Evolutionary conservation across 2,329 filamentous ascomycete species (phyloP).

Genomic region (Aspergillus texensis): DNA sequence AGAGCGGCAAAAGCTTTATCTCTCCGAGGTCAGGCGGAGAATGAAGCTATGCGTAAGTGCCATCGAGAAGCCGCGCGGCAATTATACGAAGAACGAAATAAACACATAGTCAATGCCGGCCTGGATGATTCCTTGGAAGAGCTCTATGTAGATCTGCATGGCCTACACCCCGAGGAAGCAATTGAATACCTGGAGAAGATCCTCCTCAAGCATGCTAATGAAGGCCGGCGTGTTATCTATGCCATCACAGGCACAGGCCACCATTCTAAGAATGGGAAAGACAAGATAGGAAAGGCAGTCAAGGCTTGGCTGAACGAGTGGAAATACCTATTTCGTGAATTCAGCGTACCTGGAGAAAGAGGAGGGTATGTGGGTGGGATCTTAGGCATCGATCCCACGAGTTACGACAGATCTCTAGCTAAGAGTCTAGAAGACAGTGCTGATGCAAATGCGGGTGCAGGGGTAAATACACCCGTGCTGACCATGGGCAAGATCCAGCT

Average conservation of each 20-base stretch:
- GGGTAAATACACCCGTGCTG: slow-evolving; percentile 30
- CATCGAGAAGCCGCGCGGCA: slow-evolving; percentile 91
- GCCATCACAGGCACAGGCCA: slow-evolving; percentile 96
- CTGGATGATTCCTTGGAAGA: slow-evolving; percentile 60
- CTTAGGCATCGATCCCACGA: slow-evolving; percentile 64
- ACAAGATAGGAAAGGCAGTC: slow-evolving; percentile 95
- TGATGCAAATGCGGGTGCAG: slow-evolving; percentile 28
- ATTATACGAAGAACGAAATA: slow-evolving; percentile 92
- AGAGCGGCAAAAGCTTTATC: slow-evolving; percentile 93
- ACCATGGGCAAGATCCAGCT: slow-evolving; percentile 49
- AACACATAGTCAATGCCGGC: slow-evolving; percentile 54
- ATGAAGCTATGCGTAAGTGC: slow-evolving; percentile 94
- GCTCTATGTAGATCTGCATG: slow-evolving; percentile 93
- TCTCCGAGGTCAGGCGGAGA: slow-evolving; percentile 92
- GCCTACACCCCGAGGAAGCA: slow-evolving; percentile 97
- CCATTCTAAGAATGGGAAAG: slow-evolving; percentile 97
- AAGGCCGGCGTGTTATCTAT: slow-evolving; percentile 75
- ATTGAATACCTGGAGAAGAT: slow-evolving; percentile 91
- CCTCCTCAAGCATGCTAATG: slow-evolving; percentile 76
- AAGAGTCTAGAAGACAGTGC: slow-evolving; percentile 27
- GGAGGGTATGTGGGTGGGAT: slow-evolving; percentile 72
- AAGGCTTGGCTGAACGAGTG: slow-evolving; percentile 91
- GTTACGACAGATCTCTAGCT: slow-evolving; percentile 52
- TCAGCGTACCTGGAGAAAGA: slow-evolving; percentile 92
- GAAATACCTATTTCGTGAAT: slow-evolving; percentile 94